Base-by-base conservation (phyloP, 2,329 filamentous ascomycete species). In the Epichloe sp. region DNA sequence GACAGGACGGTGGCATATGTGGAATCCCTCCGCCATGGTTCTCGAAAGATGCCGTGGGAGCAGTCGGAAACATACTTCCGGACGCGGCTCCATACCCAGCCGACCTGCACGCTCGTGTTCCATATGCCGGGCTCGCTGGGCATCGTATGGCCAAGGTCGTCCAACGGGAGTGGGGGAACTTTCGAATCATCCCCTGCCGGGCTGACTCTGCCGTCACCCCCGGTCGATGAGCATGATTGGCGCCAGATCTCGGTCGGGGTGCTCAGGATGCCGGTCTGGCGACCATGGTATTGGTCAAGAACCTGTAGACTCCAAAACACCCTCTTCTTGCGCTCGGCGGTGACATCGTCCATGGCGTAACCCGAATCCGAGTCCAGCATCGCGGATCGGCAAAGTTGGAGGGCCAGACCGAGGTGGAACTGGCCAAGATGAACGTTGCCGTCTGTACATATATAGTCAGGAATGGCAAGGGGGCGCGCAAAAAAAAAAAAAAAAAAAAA, bases 261-360 rank as follows among this genome's bases (percentile, higher is more conserved):
- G 38, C 67, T 70, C 21, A 75, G 55, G 0, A 73, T 64, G 1
- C 71, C 70, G 4, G 63, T 67, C 44, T 75, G 72, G 7, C 70
- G 67, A 1, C 74, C 74, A 42, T 76, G 76, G 0, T 66, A 70
- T 47, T 76, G 73, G 49, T 77, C 72, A 0, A 77, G 67, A 2
- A 73, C 58, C 48, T 76, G 71, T 0, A 77, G 62, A 49, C 72
- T 76, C 74, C 74, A 77, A 35, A 76, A 77, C 0, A 76, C 60
- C 3, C 71, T 60, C 56, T 70, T 74, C 57, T 76, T 76, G 10
- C 73, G 67, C 49, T 77, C 71, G 0, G 60, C 56, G 1, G 55
- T 57, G 0, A 64, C 59, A 38, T 69, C 67, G 7, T 68, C 62
- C 3, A 58, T 48, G 0, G 57, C 57, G 44, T 75, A 75, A 0